phyloP scores from a whole-genome alignment of 2,329 filamentous ascomycete species.

The Aspergillus uvarum region DNA sequence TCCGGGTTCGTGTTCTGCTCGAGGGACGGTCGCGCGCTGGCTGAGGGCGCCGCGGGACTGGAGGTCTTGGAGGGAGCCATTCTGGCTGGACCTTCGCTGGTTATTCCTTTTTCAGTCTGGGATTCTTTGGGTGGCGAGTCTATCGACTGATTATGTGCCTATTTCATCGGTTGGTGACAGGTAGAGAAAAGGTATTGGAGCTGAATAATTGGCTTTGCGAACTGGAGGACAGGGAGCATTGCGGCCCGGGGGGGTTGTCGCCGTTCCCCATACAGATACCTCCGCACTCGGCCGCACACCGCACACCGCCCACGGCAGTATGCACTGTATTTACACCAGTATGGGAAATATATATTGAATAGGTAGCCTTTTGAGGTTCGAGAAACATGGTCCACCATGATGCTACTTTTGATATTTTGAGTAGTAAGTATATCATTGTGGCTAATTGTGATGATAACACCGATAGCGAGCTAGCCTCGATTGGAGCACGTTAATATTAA shows the following conservation, averaged over 20 bases:
- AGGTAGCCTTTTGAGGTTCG: no score
- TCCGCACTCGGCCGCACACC: neutral
- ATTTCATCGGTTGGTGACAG: neutral
- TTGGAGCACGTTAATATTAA: neutral
- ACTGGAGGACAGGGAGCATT: neutral
- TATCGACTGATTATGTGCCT: neutral
- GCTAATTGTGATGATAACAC: neutral
- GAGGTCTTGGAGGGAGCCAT: slow-evolving; percentile 25
- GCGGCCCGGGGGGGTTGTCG: neutral
- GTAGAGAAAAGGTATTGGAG: neutral
- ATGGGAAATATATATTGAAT: neutral
- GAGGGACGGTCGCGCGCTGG: slow-evolving; percentile 34
- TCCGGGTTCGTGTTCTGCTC: slow-evolving; percentile 57
- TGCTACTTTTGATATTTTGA: no score
- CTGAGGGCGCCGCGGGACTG: slow-evolving; percentile 22
- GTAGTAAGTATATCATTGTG: neutral
- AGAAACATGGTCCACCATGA: no score
- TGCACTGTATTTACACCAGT: neutral
- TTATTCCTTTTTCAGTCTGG: neutral
- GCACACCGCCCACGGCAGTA: slow-evolving; percentile 5
- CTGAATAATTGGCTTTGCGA: neutral
- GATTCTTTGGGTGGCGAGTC: neutral
- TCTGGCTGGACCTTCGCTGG: neutral
- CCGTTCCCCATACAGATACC: neutral
- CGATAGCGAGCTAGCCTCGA: neutral